Evolutionary conservation across 345 rosid species (phyloP).

Genomic region (Clausena lansium): DNA sequence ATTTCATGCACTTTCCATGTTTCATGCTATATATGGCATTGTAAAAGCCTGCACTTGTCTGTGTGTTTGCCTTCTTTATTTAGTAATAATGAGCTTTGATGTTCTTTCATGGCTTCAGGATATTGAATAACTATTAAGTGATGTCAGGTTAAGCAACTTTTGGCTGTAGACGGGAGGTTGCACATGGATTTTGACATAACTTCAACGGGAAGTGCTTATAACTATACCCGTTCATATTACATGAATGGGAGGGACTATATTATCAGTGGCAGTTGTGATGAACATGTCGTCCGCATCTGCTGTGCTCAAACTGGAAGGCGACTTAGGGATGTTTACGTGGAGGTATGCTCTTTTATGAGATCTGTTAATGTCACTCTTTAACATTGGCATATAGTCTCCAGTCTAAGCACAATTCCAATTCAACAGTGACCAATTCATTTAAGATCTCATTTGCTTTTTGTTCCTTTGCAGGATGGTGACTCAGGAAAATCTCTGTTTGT

Average conservation of each 20-base stretch:
- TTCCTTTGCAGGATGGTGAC: slow-evolving; percentile 28
- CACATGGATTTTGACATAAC: slow-evolving; percentile 43
- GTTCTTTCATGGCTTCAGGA: neutral
- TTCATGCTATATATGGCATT: neutral
- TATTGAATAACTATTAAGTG: neutral
- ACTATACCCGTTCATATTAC: slow-evolving; percentile 55
- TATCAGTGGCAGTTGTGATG: slow-evolving; percentile 56
- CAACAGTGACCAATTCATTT: neutral
- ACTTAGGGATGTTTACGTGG: slow-evolving; percentile 45
- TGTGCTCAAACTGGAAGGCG: slow-evolving; percentile 59
- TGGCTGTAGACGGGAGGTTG: slow-evolving; percentile 50
- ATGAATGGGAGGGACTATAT: slow-evolving; percentile 59
- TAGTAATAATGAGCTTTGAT: neutral
- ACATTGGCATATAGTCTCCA: neutral
- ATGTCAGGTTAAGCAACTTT: slow-evolving; percentile 45
- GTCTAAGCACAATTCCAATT: slow-evolving; percentile 3
- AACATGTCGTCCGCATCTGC: slow-evolving; percentile 44
- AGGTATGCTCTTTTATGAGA: slow-evolving; percentile 29
- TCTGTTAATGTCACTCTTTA: neutral
- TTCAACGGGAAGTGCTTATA: slow-evolving; percentile 46
- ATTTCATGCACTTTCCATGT: neutral
- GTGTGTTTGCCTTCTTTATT: neutral
- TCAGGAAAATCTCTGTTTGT: slow-evolving; percentile 41
- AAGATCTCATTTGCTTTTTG: slow-evolving; percentile 4
- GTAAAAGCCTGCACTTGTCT: neutral